phyloP scores from a whole-genome alignment of 345 rosid species.

The Citrus glauca region DNA sequence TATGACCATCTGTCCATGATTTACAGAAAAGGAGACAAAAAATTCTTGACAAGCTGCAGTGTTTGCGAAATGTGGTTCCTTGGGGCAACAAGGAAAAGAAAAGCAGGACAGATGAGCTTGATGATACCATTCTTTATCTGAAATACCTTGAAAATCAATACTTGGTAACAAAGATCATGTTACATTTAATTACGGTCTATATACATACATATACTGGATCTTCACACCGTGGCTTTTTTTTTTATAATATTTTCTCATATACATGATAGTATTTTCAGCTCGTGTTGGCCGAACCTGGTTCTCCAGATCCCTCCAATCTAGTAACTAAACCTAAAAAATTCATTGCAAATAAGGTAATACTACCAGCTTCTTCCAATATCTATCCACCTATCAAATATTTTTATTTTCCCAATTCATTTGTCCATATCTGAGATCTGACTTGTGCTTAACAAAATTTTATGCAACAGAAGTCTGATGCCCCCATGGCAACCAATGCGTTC shows the following conservation, averaged over 20 bases:
- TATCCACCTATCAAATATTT: no score
- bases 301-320: not conserved
- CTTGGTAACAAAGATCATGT: not conserved
- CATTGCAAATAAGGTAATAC: not conserved
- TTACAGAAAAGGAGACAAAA: not conserved
- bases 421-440: not conserved
- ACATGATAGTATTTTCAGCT: not conserved
- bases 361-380: not conserved
- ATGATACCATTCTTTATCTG: not conserved
- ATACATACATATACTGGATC: no score
- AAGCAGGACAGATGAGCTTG: not conserved
- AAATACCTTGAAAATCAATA: not conserved
- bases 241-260: no score
- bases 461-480: not conserved
- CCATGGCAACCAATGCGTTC: not conserved
- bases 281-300: not conserved
- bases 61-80: not conserved
- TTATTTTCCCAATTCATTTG: no score
- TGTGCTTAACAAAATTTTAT: not conserved
- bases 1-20: not conserved
- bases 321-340: not conserved
- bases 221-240: no score
- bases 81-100: not conserved
- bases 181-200: no score
- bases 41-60: not conserved